These are phyloP conservation scores for Dillenia turbinata DNA, from an alignment of 164 flowering plant species.

Conservation along the genomic window DNA sequence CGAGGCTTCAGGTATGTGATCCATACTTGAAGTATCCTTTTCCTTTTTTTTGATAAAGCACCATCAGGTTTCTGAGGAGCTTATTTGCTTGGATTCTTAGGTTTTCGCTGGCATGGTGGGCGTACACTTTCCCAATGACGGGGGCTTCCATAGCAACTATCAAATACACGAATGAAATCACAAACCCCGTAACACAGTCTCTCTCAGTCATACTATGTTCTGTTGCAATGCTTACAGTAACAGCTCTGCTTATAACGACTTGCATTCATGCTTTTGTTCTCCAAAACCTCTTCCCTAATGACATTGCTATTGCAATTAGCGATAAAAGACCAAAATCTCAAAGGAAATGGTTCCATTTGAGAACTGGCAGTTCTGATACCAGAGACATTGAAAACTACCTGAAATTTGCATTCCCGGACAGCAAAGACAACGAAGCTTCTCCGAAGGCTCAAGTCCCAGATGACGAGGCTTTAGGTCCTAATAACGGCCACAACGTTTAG, in stretches of 20 bases:
- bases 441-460: neutral
- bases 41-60: no score
- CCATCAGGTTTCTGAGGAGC: no score
- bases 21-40: no score
- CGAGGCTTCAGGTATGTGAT: conserved; percentile 61
- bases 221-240: conserved; percentile 48
- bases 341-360: conserved; percentile 39
- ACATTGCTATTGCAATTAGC: conserved; percentile 81
- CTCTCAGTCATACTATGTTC: conserved; percentile 42
- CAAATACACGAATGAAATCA: conserved; percentile 47
- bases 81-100: conserved; percentile 12
- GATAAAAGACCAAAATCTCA: conserved; percentile 32
- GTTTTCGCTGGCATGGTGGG: conserved; percentile 84
- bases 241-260: conserved; percentile 55
- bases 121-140: conserved; percentile 74
- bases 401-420: conserved; percentile 23
- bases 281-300: conserved; percentile 80
- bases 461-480: neutral
- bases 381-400: conserved; percentile 35
- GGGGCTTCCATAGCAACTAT: conserved; percentile 76
- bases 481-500: neutral
- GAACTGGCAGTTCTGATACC: conserved; percentile 38
- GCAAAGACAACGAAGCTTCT: conserved; percentile 35
- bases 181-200: conserved; percentile 34
- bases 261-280: conserved; percentile 67